Evolutionary conservation across 225 moss, liverwort and hornwort species (phyloP), one percentile per base, ranked within the genome.

Genomic region (Neckera pumila): DNA sequence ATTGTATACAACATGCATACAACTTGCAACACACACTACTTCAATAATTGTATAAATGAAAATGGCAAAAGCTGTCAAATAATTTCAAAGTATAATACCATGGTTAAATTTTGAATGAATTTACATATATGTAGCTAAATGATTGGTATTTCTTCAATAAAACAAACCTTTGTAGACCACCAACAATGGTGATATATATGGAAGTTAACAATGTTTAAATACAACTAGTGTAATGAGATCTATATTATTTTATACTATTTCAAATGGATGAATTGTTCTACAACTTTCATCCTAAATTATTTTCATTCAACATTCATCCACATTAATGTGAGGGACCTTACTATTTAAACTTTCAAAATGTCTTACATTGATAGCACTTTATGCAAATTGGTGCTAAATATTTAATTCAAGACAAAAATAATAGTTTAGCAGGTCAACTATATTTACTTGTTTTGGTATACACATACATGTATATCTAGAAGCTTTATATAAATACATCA

Each of bases 311-410:
- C 27, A 43, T 72, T 43, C 5, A 43, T 28, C 4, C 5, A 28
- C 27, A 10, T 43, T 16, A 72, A 10, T 43, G 0, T 45, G 2
- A 72, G 2, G 2, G 2, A 17, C 2, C 2, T 28, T 9, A 72
- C 8, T 72, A 16, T 28, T 72, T 1, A 72, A 72, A 28, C 42
- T 71, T 42, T 71, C 9, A 42, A 15, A 26, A 42, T 71, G 70
- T 71, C 4, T 4, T 14, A 26, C 4, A 71, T 71, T 26, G 26
- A 2, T 71, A 42, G 8, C 1, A 71, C 14, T 42, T 71, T 15
- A 14, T 0, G 15, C 15, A 42, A 4, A 42, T 42, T 71, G 27
- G 16, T 42, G 27, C 16, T 7, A 72, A 21, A 23, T 40, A 25
- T 23, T 23, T 70, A 40, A 40, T 43, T 15, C 27, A 7, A 72